These are phyloP conservation scores for Geranium rotundifolium DNA, from an alignment of 345 rosid genomes.

Conservation along the genomic window DNA sequence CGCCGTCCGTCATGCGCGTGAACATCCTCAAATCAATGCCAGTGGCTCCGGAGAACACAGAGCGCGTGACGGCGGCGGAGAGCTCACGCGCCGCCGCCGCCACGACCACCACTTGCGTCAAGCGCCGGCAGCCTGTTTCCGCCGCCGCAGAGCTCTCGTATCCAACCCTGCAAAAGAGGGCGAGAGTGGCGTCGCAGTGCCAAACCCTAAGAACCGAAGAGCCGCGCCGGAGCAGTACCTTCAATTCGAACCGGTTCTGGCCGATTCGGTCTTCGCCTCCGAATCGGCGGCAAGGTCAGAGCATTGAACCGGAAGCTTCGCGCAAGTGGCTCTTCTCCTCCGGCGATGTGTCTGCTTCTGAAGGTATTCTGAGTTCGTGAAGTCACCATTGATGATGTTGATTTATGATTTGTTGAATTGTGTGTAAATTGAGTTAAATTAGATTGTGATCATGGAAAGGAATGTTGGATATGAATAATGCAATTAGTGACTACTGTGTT, in stretches of 20 bases:
- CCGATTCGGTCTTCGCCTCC: slow-evolving; percentile 8
- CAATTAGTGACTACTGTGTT: background rate
- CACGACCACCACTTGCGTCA: background rate
- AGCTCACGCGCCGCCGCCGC: background rate
- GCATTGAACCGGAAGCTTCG: background rate
- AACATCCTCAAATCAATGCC: no score
- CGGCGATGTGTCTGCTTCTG: slow-evolving; percentile 17
- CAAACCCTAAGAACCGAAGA: slow-evolving; percentile 14
- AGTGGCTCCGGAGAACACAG: background rate
- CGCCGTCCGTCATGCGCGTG: no score
- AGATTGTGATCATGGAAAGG: background rate
- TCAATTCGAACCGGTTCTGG: slow-evolving; percentile 13
- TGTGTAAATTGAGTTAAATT: background rate
- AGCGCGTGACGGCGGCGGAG: background rate
- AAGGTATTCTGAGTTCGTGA: slow-evolving; percentile 11
- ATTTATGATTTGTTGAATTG: no score
- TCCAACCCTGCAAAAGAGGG: slow-evolving; percentile 6
- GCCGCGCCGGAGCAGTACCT: background rate
- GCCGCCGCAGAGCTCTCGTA: background rate
- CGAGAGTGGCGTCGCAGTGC: background rate
- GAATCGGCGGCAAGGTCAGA: background rate
- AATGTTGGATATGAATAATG: no score
- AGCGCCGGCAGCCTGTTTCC: background rate
- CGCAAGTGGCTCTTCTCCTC: slow-evolving; percentile 33
- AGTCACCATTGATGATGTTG: no score